Conservation (phyloP, 805 yeast genomes). For the Saccharomycopsis guyanensis region DNA sequence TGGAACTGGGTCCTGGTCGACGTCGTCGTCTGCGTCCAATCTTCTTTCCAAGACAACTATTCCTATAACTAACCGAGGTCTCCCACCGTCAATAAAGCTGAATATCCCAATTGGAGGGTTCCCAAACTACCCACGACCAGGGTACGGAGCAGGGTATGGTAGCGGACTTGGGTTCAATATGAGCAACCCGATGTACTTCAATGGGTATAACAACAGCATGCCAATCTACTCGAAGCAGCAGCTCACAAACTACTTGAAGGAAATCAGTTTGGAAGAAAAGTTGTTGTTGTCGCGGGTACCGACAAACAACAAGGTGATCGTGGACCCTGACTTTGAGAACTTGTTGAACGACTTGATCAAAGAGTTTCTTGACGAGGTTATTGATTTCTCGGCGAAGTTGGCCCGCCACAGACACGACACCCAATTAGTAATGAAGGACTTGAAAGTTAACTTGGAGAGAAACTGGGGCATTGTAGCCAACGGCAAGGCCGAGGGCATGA, state of each 20-base stretch:
- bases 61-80: neutral
- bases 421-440: conserved; percentile 9
- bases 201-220: conserved; percentile 11
- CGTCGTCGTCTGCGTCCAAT: neutral
- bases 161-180: neutral
- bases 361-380: conserved; percentile 18
- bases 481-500: conserved; percentile 6
- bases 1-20: too few species aligned
- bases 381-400: conserved; percentile 17
- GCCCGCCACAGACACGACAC: conserved; percentile 17
- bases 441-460: conserved; percentile 19
- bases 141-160: neutral
- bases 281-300: conserved; percentile 4
- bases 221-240: conserved; percentile 14
- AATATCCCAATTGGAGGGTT: neutral
- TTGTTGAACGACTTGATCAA: conserved; percentile 18
- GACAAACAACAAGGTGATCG: conserved; percentile 14
- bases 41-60: neutral
- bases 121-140: neutral
- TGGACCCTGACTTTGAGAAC: conserved; percentile 19
- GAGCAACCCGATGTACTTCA: neutral
- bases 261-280: conserved; percentile 16
- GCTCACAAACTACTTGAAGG: conserved; percentile 13
- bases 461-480: conserved; percentile 20
- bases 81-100: neutral